phyloP scores from a whole-genome alignment of 2,329 filamentous ascomycete genomes.

The Furcasterigmium furcatum region DNA sequence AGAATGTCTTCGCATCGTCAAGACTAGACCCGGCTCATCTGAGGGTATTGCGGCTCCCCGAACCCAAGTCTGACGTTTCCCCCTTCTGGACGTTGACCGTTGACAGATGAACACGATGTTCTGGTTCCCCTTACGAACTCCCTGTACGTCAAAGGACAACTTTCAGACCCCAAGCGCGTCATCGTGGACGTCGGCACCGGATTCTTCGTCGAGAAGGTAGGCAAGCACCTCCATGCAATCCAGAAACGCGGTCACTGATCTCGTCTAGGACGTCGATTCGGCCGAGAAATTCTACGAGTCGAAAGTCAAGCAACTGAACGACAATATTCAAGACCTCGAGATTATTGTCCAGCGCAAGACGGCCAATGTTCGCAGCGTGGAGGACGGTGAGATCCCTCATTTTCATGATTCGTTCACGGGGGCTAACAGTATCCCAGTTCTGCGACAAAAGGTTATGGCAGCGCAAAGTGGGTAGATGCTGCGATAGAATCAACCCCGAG shows the following conservation, averaged over 20 bases:
- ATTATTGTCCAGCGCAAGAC: conserved; percentile 67
- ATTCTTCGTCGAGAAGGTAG: conserved; percentile 89
- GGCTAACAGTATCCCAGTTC: conserved; percentile 22
- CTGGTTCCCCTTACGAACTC: conserved; percentile 95
- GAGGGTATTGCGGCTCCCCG: conserved; percentile 22
- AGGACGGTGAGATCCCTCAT: conserved; percentile 63
- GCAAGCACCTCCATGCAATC: conserved; percentile 6
- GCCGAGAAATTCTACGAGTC: conserved; percentile 54
- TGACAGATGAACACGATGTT: conserved; percentile 45
- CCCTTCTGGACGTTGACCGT: not conserved
- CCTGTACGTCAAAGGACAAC: conserved; percentile 83
- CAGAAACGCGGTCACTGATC: not conserved
- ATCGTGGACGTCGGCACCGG: conserved; percentile 92
- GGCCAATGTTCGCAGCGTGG: conserved; percentile 78
- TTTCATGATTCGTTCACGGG: no score
- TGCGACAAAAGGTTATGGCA: conserved; percentile 42
- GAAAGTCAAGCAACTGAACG: conserved; percentile 50
- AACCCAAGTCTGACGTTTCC: not conserved
- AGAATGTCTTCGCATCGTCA: conserved; percentile 81
- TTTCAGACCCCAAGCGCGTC: conserved; percentile 72
- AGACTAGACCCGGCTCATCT: conserved; percentile 30
- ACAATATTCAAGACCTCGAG: conserved; percentile 55
- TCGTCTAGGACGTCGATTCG: conserved; percentile 33
- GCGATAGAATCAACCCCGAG: not conserved
- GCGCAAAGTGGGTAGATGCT: conserved; percentile 1